Conservation (phyloP, 116 monocot species). For the Papilionanthe hybrid region DNA sequence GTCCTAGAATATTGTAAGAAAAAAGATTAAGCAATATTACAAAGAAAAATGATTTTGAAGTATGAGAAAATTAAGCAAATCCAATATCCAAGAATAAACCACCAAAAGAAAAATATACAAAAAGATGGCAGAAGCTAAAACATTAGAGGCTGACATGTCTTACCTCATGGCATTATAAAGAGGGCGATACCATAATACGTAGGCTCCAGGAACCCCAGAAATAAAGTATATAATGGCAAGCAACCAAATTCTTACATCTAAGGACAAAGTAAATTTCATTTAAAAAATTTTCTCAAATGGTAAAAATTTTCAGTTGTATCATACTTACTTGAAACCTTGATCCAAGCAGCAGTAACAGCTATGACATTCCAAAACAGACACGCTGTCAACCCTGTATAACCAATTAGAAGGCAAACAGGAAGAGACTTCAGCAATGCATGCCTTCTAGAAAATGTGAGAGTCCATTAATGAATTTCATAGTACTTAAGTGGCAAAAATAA, state of each 20-base stretch:
- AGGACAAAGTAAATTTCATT: conserved; percentile 5
- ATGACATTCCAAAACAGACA: conserved; percentile 77
- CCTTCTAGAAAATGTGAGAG: not conserved
- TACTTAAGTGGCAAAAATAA: not conserved
- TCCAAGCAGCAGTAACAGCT: conserved; percentile 74
- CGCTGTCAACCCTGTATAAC: conserved; percentile 32
- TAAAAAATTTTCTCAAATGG: not conserved
- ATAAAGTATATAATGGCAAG: conserved; percentile 58
- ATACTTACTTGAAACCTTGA: conserved; percentile 64
- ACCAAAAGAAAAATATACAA: not conserved
- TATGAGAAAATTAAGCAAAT: not conserved
- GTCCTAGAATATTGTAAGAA: conserved; percentile 37
- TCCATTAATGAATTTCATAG: not conserved
- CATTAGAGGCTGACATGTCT: not conserved
- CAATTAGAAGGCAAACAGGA: not conserved
- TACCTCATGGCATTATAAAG: conserved; percentile 59
- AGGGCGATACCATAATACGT: conserved; percentile 56
- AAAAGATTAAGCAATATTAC: conserved; percentile 1
- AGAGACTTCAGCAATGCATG: not conserved
- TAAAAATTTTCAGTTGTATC: not conserved
- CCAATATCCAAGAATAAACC: not conserved
- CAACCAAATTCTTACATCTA: conserved; percentile 48
- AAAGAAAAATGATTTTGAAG: conserved; percentile 1
- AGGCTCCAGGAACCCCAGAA: conserved; percentile 43
- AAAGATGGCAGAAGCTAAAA: not conserved